phyloP scores from a whole-genome alignment of 768 basidiomycete genomes.

The Thelephora ganbajun region DNA sequence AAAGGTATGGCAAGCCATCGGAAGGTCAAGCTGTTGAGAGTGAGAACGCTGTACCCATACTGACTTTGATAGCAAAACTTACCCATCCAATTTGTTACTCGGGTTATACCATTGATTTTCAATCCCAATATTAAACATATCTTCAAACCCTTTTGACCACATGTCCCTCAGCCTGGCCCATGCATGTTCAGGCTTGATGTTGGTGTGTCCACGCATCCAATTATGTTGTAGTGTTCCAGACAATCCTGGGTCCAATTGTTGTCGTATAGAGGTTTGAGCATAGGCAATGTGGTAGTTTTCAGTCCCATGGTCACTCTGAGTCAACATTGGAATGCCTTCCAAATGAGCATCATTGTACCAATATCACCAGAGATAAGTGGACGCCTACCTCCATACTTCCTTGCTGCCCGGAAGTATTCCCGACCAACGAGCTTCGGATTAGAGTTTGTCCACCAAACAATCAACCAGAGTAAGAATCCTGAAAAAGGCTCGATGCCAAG shows the following conservation, averaged over 20 bases:
- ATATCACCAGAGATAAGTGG: background rate
- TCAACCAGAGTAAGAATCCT: slow-evolving; percentile 9
- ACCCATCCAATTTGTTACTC: background rate
- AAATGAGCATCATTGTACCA: background rate
- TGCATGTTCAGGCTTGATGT: slow-evolving; percentile 1
- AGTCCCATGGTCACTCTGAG: slow-evolving; percentile 28
- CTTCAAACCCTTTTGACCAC: background rate
- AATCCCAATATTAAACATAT: background rate
- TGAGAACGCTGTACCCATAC: background rate
- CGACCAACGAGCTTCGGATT: slow-evolving; percentile 6
- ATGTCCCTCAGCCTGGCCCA: background rate
- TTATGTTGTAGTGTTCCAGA: background rate
- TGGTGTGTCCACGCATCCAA: background rate
- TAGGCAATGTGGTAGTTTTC: slow-evolving; percentile 35
- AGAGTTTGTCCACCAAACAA: slow-evolving; percentile 11
- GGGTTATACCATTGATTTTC: background rate
- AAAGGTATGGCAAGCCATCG: slow-evolving; percentile 2
- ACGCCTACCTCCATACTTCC: background rate
- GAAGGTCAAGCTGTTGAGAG: background rate
- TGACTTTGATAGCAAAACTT: background rate
- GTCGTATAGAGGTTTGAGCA: slow-evolving; percentile 24
- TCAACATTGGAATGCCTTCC: slow-evolving; percentile 23
- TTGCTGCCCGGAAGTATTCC: slow-evolving; percentile 4
- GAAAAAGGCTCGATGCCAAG: slow-evolving; percentile 5
- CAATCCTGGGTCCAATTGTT: slow-evolving; percentile 22